These are phyloP conservation scores for Combretum micranthum DNA, from an alignment of 345 rosid genomes.

Conservation along the genomic window DNA sequence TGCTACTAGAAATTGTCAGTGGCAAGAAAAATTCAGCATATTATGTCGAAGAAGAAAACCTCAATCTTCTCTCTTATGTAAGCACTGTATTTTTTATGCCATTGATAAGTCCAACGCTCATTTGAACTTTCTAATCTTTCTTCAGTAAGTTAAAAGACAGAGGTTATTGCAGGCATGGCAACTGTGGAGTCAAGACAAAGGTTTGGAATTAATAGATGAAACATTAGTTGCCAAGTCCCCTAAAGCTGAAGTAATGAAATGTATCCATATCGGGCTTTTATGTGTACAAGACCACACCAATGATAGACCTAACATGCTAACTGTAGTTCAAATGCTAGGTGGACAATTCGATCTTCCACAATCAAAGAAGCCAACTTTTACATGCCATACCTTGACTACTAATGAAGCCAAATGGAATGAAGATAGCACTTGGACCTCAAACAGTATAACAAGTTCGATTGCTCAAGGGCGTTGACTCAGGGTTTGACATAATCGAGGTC, in stretches of 20 bases:
- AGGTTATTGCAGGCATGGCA: conserved; percentile 4
- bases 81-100: not conserved
- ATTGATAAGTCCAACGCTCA: too few relatives aligned
- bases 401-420: too few relatives aligned
- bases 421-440: too few relatives aligned
- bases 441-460: too few relatives aligned
- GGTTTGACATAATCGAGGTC: too few relatives aligned
- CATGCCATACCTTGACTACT: not conserved
- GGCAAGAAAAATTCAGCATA: conserved; percentile 11
- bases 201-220: not conserved
- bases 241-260: conserved; percentile 6
- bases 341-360: conserved; percentile 2
- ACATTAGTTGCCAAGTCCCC: too few relatives aligned
- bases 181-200: not conserved
- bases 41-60: not conserved
- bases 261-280: conserved; percentile 22
- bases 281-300: conserved; percentile 22
- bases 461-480: too few relatives aligned
- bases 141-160: not conserved
- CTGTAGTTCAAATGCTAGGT: conserved; percentile 15
- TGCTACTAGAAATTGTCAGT: conserved; percentile 20
- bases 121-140: too few relatives aligned
- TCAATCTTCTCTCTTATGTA: conserved; percentile 15
- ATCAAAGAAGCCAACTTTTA: not conserved
- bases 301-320: conserved; percentile 20